phyloP scores from a whole-genome alignment of 345 rosid genomes.

The Lumnitzera racemosa region DNA sequence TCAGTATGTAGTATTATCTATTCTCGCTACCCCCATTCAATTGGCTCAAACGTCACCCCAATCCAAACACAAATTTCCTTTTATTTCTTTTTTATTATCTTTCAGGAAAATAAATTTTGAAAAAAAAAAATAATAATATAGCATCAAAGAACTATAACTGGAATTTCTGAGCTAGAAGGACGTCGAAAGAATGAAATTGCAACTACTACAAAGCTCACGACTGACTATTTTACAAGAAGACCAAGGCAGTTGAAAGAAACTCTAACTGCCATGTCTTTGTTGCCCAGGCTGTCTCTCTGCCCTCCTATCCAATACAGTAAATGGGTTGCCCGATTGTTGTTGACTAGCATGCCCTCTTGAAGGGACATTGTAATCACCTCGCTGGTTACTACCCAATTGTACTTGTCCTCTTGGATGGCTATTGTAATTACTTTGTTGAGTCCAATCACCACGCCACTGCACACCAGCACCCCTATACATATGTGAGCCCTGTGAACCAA shows the following conservation, averaged over 20 bases:
- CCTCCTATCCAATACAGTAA: slow-evolving; percentile 28
- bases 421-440: slow-evolving; percentile 3
- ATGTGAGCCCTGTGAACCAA: slow-evolving; percentile 24
- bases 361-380: background rate
- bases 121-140: background rate
- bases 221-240: slow-evolving; percentile 8
- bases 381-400: background rate
- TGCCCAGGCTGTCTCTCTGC: slow-evolving; percentile 12
- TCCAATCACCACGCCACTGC: slow-evolving; percentile 11
- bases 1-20: too few relatives aligned
- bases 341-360: slow-evolving; percentile 28
- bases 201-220: background rate
- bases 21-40: too few relatives aligned
- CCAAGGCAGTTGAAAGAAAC: background rate
- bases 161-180: background rate
- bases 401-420: too few relatives aligned
- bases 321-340: slow-evolving; percentile 21
- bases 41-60: too few relatives aligned
- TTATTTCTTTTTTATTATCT: background rate
- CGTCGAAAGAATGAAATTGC: background rate
- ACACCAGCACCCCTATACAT: slow-evolving; percentile 18
- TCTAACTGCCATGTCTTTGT: slow-evolving; percentile 10
- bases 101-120: background rate
- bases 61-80: too few relatives aligned
- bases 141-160: too few relatives aligned